Evolutionary conservation across 164 flowering plant species (phyloP), one percentile per base, ranked within the genome.

Genomic region (Vitis amurensis): DNA sequence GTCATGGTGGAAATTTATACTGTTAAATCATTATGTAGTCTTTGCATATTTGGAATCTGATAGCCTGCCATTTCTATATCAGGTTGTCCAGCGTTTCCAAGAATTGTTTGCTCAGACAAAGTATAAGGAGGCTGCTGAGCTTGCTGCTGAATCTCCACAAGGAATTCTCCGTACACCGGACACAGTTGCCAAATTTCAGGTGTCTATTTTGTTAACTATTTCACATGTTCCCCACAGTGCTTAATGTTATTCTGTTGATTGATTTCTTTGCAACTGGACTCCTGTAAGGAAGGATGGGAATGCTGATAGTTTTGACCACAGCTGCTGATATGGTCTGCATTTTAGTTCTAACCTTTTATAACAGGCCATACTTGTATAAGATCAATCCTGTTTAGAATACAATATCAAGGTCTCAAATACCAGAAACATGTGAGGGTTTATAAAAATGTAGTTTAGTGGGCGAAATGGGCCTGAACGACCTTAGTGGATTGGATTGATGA

Each of bases 61-160:
- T 63, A 30, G 64, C 16, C 23, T 65, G 44, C 60, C 8, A 55
- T 57, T 5, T 68, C 72, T 50, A 3, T 69, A 14, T 72, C 92
- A 96, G 99, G 99, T 96, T 84, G 98, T 96, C 57, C 97, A 96
- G 74, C 97, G 99, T n/a, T 96, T 96, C 80, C 99, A 93, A 85
- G 98, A 96, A 63, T 76, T 96, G 67, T 93, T 96, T 79, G 92
- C 98, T 64, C 99, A 96, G 78, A 96, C 97, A 58, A 96, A 93
- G 85, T 96, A 96, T 68, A 93, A 93, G 74, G 98, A 96, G 79
- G 99, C 98, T 78, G 98, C 99, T 71, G 99, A 96, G 79, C 97
- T 96, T 77, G 98, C 98, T 73, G 99, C 99, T 48, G 99, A 96
- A 78, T 96, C 99, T 73, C 99, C 98, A 44, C 98, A 92, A 81